Evolutionary conservation across 768 basidiomycete species (phyloP).

Genomic region (Rhodotorula graminis): DNA sequence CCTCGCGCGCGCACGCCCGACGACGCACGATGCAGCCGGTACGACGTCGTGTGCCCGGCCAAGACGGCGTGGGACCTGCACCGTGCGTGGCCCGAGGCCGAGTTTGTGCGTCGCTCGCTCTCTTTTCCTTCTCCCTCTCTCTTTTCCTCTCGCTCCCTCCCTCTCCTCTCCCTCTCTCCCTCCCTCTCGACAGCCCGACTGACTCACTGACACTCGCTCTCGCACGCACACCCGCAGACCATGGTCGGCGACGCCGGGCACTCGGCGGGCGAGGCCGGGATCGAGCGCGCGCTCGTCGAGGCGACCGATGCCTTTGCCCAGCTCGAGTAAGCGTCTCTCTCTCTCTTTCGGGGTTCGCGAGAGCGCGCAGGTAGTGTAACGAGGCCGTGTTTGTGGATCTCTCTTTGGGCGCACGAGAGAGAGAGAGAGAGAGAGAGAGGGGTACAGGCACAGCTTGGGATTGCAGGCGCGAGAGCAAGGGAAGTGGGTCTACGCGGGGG

Average conservation of each 20-base stretch:
- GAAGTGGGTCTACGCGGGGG: background rate
- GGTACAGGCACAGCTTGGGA: background rate
- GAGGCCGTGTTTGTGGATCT: too few species aligned
- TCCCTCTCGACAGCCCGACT: background rate
- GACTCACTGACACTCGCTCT: background rate
- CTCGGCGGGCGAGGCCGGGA: slow-evolving; percentile 70
- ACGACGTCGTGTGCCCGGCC: slow-evolving; percentile 79
- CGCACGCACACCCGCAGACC: background rate
- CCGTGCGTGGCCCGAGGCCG: slow-evolving; percentile 36
- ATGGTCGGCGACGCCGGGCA: slow-evolving; percentile 66
- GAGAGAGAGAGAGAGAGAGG: too few species aligned
- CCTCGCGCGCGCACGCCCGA: too few species aligned
- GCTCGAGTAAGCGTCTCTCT: background rate
- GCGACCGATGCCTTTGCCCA: slow-evolving; percentile 34
- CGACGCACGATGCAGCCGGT: slow-evolving; percentile 44
- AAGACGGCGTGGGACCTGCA: slow-evolving; percentile 42
- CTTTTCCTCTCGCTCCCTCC: background rate
- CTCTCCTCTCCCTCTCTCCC: background rate
- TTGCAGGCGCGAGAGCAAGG: background rate
- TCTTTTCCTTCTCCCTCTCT: background rate
- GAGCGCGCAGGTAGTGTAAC: too few species aligned
- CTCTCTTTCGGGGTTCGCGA: too few species aligned
- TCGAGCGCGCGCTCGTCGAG: slow-evolving; percentile 63
- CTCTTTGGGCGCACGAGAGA: too few species aligned
- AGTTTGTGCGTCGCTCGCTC: slow-evolving; percentile 46